phyloP scores from a whole-genome alignment of 805 yeast species.

The Wickerhamiella bombiphila region DNA sequence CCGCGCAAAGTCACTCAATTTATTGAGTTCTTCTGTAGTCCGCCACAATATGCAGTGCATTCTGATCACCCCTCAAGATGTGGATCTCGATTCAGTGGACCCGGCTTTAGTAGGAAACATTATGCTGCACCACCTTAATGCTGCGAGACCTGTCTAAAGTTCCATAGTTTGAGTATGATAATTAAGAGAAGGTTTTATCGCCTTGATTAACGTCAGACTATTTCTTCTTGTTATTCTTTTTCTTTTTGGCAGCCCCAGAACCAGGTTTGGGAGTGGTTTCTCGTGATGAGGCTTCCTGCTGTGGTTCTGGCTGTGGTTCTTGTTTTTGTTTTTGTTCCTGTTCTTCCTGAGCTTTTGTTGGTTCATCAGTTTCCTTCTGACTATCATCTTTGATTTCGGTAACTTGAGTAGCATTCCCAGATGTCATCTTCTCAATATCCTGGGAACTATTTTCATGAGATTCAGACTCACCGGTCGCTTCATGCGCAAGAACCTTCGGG shows the following conservation, averaged over 20 bases:
- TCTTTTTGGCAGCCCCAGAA: slow-evolving; percentile 3
- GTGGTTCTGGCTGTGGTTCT: too few species aligned
- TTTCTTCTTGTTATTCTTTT: slow-evolving; percentile 6
- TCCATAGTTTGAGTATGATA: not conserved
- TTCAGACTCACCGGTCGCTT: not conserved
- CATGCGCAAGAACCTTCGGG: not conserved
- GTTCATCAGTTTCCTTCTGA: too few species aligned
- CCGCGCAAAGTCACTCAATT: slow-evolving; percentile 59
- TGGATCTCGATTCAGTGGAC: slow-evolving; percentile 45
- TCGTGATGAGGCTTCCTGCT: too few species aligned
- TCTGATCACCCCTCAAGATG: slow-evolving; percentile 88
- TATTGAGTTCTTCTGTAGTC: slow-evolving; percentile 55
- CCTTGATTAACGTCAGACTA: slow-evolving; percentile 1
- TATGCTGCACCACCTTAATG: slow-evolving; percentile 22
- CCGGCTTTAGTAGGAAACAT: slow-evolving; percentile 36
- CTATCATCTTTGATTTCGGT: too few species aligned
- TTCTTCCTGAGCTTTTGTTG: too few species aligned
- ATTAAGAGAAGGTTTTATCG: not conserved
- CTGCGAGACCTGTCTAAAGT: slow-evolving; percentile 17
- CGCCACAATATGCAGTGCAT: slow-evolving; percentile 67
- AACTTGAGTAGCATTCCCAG: too few species aligned
- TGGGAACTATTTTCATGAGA: too few species aligned
- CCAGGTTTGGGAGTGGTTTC: not conserved
- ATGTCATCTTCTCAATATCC: too few species aligned
- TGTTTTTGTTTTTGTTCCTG: too few species aligned